Evolutionary conservation across 129 eudicot genomes (phyloP).

Genomic region (Silybum marianum): DNA sequence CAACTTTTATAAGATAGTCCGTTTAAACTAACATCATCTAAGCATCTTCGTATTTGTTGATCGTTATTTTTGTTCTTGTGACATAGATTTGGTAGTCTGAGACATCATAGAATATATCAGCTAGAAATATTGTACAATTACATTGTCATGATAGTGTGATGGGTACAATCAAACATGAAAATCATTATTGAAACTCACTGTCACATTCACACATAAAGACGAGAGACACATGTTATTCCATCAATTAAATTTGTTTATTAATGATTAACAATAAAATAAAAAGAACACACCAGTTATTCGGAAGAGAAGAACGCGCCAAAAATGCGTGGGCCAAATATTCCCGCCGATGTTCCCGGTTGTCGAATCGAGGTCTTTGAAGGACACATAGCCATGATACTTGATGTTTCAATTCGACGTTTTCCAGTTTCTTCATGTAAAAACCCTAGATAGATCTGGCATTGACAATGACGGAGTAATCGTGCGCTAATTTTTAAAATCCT

Average conservation of each 20-base stretch:
- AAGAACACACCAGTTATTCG: constrained; percentile 7
- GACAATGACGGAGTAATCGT: constrained; percentile 25
- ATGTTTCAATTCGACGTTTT: constrained; percentile 13
- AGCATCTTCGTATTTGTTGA: neutral
- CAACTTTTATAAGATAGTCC: neutral
- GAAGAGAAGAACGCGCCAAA: constrained; percentile 19
- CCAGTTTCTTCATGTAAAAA: constrained; percentile 7
- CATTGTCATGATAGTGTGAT: neutral
- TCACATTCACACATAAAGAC: neutral
- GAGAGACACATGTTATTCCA: neutral
- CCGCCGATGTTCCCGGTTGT: constrained; percentile 31
- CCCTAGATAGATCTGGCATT: constrained; percentile 23
- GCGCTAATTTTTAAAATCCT: neutral
- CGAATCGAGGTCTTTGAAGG: constrained; percentile 23
- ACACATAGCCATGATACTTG: constrained; percentile 19
- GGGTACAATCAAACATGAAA: neutral
- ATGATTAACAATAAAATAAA: too few relatives aligned
- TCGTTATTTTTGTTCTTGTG: neutral
- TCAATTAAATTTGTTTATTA: neutral
- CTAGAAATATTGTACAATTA: neutral
- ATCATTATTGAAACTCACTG: neutral
- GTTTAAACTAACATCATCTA: neutral
- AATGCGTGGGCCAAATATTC: constrained; percentile 22
- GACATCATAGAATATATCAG: neutral
- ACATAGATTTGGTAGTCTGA: constrained; percentile 7